Evolutionary conservation across 2,329 filamentous ascomycete species (phyloP).

Genomic region (Fusarium pilosicola): DNA sequence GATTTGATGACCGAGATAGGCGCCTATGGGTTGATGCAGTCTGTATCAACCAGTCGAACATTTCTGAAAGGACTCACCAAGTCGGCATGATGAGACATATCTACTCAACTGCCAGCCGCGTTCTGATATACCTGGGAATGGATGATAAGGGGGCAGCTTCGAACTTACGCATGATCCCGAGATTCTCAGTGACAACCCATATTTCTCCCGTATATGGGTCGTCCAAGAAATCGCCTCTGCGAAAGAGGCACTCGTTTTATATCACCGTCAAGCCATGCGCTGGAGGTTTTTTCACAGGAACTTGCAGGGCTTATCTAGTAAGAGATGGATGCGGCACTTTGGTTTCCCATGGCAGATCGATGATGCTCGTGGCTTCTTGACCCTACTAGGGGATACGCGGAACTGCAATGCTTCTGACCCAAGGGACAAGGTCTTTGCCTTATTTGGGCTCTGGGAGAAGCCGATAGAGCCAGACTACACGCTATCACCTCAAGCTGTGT

Average conservation of each 20-base stretch:
- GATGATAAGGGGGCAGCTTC: too few species aligned
- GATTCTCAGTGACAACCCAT: background rate
- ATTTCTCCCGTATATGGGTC: conserved; percentile 4
- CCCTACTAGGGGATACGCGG: background rate
- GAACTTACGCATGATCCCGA: background rate
- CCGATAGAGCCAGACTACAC: background rate
- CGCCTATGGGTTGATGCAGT: background rate
- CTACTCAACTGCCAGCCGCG: background rate
- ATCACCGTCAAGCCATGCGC: background rate
- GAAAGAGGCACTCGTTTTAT: background rate
- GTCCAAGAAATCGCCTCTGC: background rate
- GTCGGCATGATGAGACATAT: background rate
- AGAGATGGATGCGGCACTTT: background rate
- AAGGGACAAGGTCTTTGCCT: background rate
- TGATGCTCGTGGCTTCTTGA: background rate
- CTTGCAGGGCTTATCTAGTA: too few species aligned
- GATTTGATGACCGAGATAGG: background rate
- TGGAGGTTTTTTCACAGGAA: background rate
- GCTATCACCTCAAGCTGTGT: background rate
- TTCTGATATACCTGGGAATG: background rate
- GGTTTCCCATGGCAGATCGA: background rate
- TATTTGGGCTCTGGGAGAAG: background rate
- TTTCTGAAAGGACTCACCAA: background rate
- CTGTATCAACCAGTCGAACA: background rate
- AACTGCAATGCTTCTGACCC: background rate